A percentile compares a stretch with the other conserved stretches of the same genome.
These are phyloP conservation scores for Leccinum pellstonianum DNA, from an alignment of 768 basidiomycete species.

Conservation along the genomic window DNA sequence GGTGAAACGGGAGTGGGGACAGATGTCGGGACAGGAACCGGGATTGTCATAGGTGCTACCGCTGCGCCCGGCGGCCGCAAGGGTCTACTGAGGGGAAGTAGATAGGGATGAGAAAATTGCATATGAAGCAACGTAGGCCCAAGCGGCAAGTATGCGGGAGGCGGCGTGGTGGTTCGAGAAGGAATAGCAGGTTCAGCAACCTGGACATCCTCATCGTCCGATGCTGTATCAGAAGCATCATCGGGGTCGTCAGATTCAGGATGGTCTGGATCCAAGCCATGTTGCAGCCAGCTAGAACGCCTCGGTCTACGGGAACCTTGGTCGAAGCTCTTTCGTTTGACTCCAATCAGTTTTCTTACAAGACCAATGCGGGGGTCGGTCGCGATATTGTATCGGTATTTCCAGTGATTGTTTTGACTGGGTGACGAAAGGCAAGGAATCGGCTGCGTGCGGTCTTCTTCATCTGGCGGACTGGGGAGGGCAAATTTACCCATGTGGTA, in stretches of 20 bases:
- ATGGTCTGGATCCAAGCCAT: constrained; percentile 48
- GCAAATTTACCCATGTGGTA: constrained; percentile 73
- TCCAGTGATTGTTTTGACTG: constrained; percentile 41
- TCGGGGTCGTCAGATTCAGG: constrained; percentile 34
- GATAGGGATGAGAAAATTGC: constrained; percentile 60
- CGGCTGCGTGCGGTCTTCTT: constrained; percentile 38
- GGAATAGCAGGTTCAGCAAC: constrained; percentile 21
- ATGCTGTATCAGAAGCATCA: constrained; percentile 40
- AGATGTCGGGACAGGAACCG: constrained; percentile 42
- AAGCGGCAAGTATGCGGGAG: constrained; percentile 66
- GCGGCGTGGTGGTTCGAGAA: constrained; percentile 67
- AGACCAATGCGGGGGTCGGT: constrained; percentile 76
- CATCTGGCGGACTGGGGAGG: constrained; percentile 61
- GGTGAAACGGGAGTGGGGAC: constrained; percentile 87
- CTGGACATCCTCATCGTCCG: constrained; percentile 42
- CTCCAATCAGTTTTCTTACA: constrained; percentile 63
- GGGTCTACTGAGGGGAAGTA: constrained; percentile 62
- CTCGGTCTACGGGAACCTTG: constrained; percentile 37
- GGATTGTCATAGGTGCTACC: constrained; percentile 44
- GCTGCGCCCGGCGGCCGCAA: constrained; percentile 58
- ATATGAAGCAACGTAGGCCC: constrained; percentile 69
- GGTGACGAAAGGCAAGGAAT: constrained; percentile 22
- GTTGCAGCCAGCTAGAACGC: constrained; percentile 44
- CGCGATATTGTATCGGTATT: constrained; percentile 49
- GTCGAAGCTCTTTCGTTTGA: constrained; percentile 59